phyloP scores from a whole-genome alignment of 257 asterid genomes.

The Solanum dulcamara region DNA sequence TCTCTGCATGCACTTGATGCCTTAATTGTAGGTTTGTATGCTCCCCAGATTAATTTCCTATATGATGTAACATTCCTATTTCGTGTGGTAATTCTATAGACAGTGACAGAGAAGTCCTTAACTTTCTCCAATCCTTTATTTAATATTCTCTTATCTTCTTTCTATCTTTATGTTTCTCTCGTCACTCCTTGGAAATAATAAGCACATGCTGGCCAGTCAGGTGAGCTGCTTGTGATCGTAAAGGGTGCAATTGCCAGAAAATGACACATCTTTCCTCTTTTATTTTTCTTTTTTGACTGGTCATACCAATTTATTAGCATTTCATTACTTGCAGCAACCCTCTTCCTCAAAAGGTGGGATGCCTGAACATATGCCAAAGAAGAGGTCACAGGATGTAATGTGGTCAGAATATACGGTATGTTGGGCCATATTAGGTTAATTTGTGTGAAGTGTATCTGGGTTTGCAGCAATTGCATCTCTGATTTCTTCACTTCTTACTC shows the following conservation, averaged over 20 bases:
- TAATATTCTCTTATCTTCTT: neutral
- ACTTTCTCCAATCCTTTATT: neutral
- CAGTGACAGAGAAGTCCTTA: neutral
- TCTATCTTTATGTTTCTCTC: neutral
- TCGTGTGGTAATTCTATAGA: neutral
- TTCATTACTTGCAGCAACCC: slow-evolving; percentile 35
- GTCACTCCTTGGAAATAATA: neutral
- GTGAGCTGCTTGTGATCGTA: neutral
- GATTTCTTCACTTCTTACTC: neutral
- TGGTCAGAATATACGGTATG: slow-evolving; percentile 64
- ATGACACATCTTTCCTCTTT: neutral
- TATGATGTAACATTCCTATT: neutral
- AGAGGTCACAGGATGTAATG: slow-evolving; percentile 54
- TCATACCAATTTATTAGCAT: slow-evolving; percentile 6
- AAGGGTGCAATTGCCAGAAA: neutral
- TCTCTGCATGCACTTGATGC: neutral
- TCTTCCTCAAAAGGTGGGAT: slow-evolving; percentile 59
- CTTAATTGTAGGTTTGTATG: neutral
- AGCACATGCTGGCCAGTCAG: neutral
- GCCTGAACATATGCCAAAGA: slow-evolving; percentile 45
- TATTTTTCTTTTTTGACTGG: neutral
- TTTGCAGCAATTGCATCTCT: neutral
- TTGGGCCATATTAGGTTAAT: neutral
- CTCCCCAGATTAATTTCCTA: neutral
- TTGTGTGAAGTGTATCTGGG: neutral